phyloP scores from a whole-genome alignment of 2,329 filamentous ascomycete species.

The Colletotrichum truncatum region DNA sequence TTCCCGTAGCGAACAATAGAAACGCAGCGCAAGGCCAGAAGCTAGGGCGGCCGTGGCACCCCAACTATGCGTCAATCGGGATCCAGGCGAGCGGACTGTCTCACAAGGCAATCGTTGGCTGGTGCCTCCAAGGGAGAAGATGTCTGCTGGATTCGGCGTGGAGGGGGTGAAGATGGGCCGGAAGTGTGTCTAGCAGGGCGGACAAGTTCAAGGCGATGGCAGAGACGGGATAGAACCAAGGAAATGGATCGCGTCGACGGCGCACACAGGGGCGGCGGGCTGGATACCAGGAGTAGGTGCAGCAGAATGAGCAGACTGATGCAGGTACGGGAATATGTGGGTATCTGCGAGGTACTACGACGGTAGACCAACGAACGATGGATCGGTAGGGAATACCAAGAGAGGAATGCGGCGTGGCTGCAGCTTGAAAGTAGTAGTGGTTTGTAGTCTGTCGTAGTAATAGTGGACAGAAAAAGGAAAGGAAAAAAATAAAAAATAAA shows the following conservation, averaged over 20 bases:
- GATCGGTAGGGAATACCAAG: not conserved
- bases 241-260: not conserved
- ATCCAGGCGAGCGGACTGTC: not conserved
- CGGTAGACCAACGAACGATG: not conserved
- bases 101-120: constrained; percentile 5
- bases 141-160: not conserved
- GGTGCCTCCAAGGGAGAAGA: not conserved
- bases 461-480: no score
- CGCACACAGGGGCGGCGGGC: constrained; percentile 1
- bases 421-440: not conserved
- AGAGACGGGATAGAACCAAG: not conserved
- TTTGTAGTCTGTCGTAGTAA: not conserved
- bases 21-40: constrained; percentile 10
- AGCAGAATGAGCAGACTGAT: not conserved
- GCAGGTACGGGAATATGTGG: constrained; percentile 14
- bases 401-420: no score
- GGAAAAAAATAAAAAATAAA: not conserved
- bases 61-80: constrained; percentile 7
- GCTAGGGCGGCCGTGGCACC: constrained; percentile 17
- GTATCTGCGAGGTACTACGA: constrained; percentile 5
- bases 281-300: not conserved
- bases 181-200: not conserved
- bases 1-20: constrained; percentile 12
- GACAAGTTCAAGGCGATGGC: not conserved
- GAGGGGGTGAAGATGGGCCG: not conserved